Base-by-base conservation (phyloP, 2,329 filamentous ascomycete genomes). In the Knufia fluminis region DNA sequence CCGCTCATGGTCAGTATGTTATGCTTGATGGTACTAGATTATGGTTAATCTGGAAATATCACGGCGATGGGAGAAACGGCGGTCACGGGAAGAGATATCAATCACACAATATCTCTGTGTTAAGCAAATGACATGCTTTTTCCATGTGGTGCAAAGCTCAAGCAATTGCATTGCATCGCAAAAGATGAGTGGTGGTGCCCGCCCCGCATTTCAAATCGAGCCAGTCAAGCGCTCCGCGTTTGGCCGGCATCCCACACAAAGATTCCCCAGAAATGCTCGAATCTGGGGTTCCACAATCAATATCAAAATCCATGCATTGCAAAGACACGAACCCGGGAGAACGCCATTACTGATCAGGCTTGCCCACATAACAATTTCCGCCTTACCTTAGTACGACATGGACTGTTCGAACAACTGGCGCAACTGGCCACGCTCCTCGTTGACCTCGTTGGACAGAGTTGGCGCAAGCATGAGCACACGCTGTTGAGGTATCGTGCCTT, bases 401-500 rank as follows among this genome's bases (percentile, higher is more conserved):
- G 75, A 72, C 58, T 75, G 67, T 60, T 89, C 85, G 66, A 91
- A 86, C 55, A 92, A 63, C 9, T 63, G 66, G 54, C 80, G 75
- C 60, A 92, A 66, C 67, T 90, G 83, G 49, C 86, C 83, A 64
- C 77, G 80, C 66, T 91, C 85, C 42, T 74, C 71, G 60, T 82
- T 74, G 41, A 86, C 66, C 61, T 89, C 84, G 57, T 76, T 77
- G 33, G 78, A 80, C 60, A 98, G 66, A 22, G 79, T 89, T 0
- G 92, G 94, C 24, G 92, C 92, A 54, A 98, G 70, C 83, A 90
- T 92, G 61, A 98, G 66, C 49, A 98, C 94, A 57, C 92, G 75
- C 49, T 81, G 80, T 71, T 98, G 92, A 3, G 92, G 92, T 54
- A 98, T 82, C 0, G 92, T 98, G 1, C 92, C 94, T 67, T 97